Percentiles rank a stretch among this genome's conserved stretches.
Evolutionary conservation across 768 basidiomycete species (phyloP).

Genomic region (Infundibulicybe gibba): DNA sequence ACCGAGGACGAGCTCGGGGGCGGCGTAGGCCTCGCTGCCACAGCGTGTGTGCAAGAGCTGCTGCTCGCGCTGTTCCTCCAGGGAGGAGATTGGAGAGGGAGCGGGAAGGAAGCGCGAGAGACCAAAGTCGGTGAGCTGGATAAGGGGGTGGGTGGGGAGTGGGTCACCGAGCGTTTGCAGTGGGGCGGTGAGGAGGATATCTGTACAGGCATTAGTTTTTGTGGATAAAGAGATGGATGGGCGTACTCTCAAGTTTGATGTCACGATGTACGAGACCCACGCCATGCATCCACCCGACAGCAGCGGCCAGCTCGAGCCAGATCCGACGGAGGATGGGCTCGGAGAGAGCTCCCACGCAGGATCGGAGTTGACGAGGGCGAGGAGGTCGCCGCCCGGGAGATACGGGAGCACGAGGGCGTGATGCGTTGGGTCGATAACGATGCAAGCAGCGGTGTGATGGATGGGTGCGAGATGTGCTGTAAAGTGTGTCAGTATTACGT

Average conservation of each 20-base stretch:
- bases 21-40: conserved; percentile 86
- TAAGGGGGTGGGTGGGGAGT: conserved; percentile 47
- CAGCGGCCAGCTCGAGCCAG: conserved; percentile 72
- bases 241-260: conserved; percentile 80
- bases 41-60: conserved; percentile 76
- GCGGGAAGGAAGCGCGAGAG: conserved; percentile 82
- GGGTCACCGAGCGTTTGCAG: conserved; percentile 27
- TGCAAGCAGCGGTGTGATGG: conserved; percentile 68
- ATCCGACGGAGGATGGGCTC: conserved; percentile 57
- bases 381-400: conserved; percentile 76
- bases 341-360: conserved; percentile 36
- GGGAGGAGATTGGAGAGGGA: conserved; percentile 17
- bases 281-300: conserved; percentile 85
- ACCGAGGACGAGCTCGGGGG: conserved; percentile 67
- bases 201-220: conserved; percentile 28
- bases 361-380: conserved; percentile 67
- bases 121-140: conserved; percentile 89
- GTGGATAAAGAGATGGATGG: conserved; percentile 1
- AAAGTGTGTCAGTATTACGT: conserved; percentile 2
- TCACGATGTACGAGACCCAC: conserved; percentile 87
- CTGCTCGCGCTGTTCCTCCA: conserved; percentile 8
- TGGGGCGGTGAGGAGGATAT: conserved; percentile 56
- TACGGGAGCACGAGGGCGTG: conserved; percentile 80
- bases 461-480: conserved; percentile 78
- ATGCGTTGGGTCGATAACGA: conserved; percentile 71